Evolutionary conservation across 1,284 basidiomycete genomes (phyloP), one percentile per base, ranked within the genome.

Genomic region (Bjerkandera adusta): DNA sequence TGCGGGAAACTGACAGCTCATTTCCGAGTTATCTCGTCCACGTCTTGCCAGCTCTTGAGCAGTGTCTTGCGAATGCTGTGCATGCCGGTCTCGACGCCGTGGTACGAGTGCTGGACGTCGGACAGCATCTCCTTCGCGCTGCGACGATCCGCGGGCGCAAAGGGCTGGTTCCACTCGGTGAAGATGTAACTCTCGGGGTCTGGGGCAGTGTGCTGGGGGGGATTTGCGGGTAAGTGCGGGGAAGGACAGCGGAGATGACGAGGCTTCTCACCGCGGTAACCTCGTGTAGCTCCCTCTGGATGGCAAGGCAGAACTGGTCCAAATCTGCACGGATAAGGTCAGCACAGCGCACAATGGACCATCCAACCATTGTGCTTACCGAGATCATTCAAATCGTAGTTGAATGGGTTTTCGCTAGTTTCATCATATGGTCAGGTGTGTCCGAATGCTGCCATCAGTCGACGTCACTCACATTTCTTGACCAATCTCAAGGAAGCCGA

Each of bases 401-500:
- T 77, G 70, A 84, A 84, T 0, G 82, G 83, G 56, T 85, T 82
- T 62, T 84, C 82, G 56, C 79, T 81, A 55, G 43, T 36, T 16
- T 47, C 30, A 30, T 32, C 27, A 34, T 20, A 18, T 43, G 41
- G 41, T 24, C 29, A 33, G 29, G 24, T 11, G 6, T 3, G 6
- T 16, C 30, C 16, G 16, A 26, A 43, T 24, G 30, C 20, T 21
- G 30, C 8, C 15, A 41, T 13, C 29, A 47, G 16, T 29, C 11
- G 34, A 47, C 43, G 32, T 37, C 18, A 65, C 75, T 27, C 51
- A 81, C 79, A 85, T 82, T 58, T 85, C 81, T 55, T 80, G 77
- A 21, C 81, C 82, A 44, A 85, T 84, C 57, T 85, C 83, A 16
- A 86, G 71, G 74, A 87, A 85, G 41, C 83, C 81, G 29, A 81